Base-by-base conservation (phyloP, 2,329 filamentous ascomycete species). In the Hymenoscyphus fructigenus region DNA sequence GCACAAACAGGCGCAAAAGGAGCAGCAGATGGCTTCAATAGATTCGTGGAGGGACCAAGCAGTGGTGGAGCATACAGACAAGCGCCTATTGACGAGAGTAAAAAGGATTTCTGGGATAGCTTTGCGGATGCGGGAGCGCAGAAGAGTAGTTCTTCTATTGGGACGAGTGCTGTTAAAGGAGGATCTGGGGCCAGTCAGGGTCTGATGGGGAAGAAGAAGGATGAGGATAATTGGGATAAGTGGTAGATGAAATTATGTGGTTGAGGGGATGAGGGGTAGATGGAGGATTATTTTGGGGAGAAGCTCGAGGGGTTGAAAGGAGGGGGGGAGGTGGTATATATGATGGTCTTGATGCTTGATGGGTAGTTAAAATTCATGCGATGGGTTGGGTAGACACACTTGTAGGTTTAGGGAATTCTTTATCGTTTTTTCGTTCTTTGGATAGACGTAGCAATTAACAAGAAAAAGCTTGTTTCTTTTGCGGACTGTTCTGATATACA, bases 61-160 rank as follows among this genome's bases (percentile, higher is more conserved):
- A 79, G 55, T 72, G 73, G 62, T 70, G 65, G 68, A 71, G 53
- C 41, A 36, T 78, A 75, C 59, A 74, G 79, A 64, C 64, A 79
- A 74, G 62, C 80, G 77, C 63, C 72, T 36, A 73, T 87, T 60
- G 83, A 88, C 73, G 83, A 81, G 83, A 90, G 77, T 85, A 91
- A 89, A 78, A 90, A 90, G 75, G 90, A 91, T 70, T 97, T 97
- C 78, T 97, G 93, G 93, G 93, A 97, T 76, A 90, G 90, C 71
- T 97, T 98, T 78, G 89, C 92, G 0, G 86, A 85, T 32, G 70
- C 70, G 1, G 73, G 71, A 0, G 61, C 20, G 14, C 56, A 61
- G 47, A 71, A 38, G 20, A 59, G 60, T 38, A 72, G 69, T 63
- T 71, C 72, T 17, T 71, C 73, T 15, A 67, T 75, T 53, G 73